Evolutionary conservation across 495 filamentous ascomycete genomes (phyloP).

Genomic region (Annulohypoxylon moriforme): DNA sequence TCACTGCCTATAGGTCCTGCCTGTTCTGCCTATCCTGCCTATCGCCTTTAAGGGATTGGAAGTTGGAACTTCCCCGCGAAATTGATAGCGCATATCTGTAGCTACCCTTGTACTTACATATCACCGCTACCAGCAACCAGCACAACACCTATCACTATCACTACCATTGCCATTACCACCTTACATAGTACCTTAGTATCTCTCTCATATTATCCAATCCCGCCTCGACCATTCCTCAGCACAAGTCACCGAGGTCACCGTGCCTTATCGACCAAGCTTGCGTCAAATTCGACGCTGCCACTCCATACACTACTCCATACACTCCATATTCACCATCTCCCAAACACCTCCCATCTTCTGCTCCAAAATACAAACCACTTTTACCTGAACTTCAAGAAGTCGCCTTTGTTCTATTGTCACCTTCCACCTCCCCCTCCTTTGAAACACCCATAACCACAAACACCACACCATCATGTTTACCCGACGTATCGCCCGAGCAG

Average conservation of each 20-base stretch:
- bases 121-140: conserved; percentile 3
- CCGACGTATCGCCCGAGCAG: conserved; percentile 53
- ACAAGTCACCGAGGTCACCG: conserved; percentile 27
- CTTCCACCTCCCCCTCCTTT: not conserved
- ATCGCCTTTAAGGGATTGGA: conserved; percentile 14
- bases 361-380: not conserved
- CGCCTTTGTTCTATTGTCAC: conserved; percentile 21
- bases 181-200: not conserved
- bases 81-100: conserved; percentile 21
- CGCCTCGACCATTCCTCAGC: conserved; percentile 38
- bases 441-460: conserved; percentile 12
- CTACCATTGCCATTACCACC: not conserved
- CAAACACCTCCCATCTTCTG: conserved; percentile 2
- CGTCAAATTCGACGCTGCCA: conserved; percentile 39
- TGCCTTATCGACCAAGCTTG: conserved; percentile 37
- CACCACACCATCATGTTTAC: conserved; percentile 49
- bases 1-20: conserved; percentile 34
- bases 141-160: not conserved
- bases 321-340: not conserved
- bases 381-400: not conserved
- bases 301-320: not conserved
- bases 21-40: too few relatives aligned
- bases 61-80: conserved; percentile 39
- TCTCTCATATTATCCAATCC: conserved; percentile 37
- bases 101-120: conserved; percentile 27